Percentiles rank a stretch among this genome's conserved stretches.
Conservation (phyloP, 2,329 filamentous ascomycete species). For the Waltergamsia citrina region DNA sequence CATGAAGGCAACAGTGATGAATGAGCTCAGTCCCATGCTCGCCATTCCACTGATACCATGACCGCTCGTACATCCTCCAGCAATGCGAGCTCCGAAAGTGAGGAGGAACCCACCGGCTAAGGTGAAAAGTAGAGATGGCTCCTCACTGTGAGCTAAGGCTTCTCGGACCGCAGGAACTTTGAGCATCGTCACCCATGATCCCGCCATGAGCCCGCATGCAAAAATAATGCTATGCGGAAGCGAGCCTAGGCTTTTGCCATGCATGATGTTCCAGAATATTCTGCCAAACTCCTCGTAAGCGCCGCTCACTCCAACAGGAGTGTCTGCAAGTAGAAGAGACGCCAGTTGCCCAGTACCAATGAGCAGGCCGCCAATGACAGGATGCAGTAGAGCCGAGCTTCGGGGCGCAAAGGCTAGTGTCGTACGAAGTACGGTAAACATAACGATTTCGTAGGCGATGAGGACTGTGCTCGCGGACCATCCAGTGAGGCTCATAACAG, state of each 20-base stretch:
- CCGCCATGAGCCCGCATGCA: constrained; percentile 3
- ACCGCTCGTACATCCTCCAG: constrained; percentile 7
- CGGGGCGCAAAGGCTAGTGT: constrained; percentile 4
- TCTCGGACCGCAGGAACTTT: constrained; percentile 4
- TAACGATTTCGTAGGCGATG: constrained; percentile 4
- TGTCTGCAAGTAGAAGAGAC: constrained; percentile 4
- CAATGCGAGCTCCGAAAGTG: constrained; percentile 6
- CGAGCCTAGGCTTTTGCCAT: not conserved
- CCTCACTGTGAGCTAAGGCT: constrained; percentile 2
- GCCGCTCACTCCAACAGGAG: constrained; percentile 4
- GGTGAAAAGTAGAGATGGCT: constrained; percentile 1
- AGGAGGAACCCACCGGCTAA: constrained; percentile 5
- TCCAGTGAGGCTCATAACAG: constrained; percentile 4
- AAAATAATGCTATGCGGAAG: constrained; percentile 4
- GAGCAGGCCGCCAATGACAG: constrained; percentile 6
- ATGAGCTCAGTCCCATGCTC: constrained; percentile 4
- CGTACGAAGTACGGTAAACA: constrained; percentile 1
- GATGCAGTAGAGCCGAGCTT: constrained; percentile 4
- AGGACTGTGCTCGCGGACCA: constrained; percentile 1
- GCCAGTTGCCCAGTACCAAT: constrained; percentile 5
- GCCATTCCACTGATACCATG: constrained; percentile 8
- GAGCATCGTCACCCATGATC: constrained; percentile 2
- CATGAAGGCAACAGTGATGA: constrained; percentile 6
- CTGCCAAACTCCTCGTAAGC: constrained; percentile 6
- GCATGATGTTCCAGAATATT: constrained; percentile 4